Base-by-base conservation (phyloP, 2,329 filamentous ascomycete species). In the Pezicula carpinea region DNA sequence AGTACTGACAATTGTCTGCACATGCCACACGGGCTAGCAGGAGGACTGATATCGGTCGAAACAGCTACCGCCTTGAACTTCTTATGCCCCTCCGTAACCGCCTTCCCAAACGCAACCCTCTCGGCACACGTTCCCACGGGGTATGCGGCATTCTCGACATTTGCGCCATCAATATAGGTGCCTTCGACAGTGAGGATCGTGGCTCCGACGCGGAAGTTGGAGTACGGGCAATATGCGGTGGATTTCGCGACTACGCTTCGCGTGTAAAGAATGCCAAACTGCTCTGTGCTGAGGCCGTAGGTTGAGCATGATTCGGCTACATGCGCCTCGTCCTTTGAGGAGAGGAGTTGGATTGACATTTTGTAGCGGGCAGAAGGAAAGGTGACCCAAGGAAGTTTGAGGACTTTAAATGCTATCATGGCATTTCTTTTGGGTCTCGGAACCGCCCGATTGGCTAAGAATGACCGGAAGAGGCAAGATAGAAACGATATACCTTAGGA, bases 101-200 rank as follows among this genome's bases (percentile, higher is more conserved):
- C 92, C 33, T 83, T 89, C 6, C 81, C 87, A 55, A 97, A 76
- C 2, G 89, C 90, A n/a, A 92, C 88, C 49, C 92, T 77, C 76
- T 99, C 93, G 13, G 93, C 93, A 67, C 93, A 97, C 3, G 88
- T 95, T n/a, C 89, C 89, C 5, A 96, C 91, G 0, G 93, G 92
- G 64, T 95, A 97, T 22, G 86, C 75, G 1, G 89, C 72, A 64
- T 97, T 96, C 71, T 99, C 93, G 52, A 97, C 82, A 64, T 96
- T 96, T 53, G 88, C 90, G 46, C 93, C 93, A 39, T 77, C 71
- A 42, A 64, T 51, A 21, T 52, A 61, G 13, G 75, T 70, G 3
- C 75, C 78, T 23, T 74, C 68, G 10, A 66, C 52, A 6, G 80
- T 76, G 52, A 97, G 81, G 51, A 97, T 69, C 29, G 87, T 83